Conservation (phyloP, 768 basidiomycete genomes). For the Boletellus ananas region DNA sequence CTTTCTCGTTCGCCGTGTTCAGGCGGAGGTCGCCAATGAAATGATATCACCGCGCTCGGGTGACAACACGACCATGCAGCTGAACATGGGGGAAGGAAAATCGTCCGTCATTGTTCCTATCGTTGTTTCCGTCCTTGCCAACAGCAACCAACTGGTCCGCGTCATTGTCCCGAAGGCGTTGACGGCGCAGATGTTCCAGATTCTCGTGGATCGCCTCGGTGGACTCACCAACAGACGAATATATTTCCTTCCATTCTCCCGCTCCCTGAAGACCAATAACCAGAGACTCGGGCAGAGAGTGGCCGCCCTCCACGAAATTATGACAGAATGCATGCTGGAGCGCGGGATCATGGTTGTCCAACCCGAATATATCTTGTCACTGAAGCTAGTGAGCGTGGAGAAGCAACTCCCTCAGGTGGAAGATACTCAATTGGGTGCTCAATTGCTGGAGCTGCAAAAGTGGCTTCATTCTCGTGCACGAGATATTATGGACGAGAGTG, state of each 20-base stretch:
- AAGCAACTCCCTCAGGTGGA: constrained; percentile 10
- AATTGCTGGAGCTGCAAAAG: constrained; percentile 16
- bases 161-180: constrained; percentile 48
- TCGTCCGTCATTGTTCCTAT: constrained; percentile 47
- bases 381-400: constrained; percentile 36
- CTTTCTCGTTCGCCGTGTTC: constrained; percentile 41
- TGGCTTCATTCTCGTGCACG: constrained; percentile 18
- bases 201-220: constrained; percentile 38
- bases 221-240: constrained; percentile 44
- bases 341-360: constrained; percentile 45
- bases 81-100: constrained; percentile 61
- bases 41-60: constrained; percentile 42
- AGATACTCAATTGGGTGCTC: constrained; percentile 8
- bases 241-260: constrained; percentile 46
- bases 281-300: too few species aligned
- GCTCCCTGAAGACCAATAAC: constrained; percentile 27
- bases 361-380: constrained; percentile 50
- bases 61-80: constrained; percentile 41
- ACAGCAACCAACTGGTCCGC: constrained; percentile 42
- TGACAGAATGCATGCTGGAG: constrained; percentile 30
- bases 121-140: constrained; percentile 36
- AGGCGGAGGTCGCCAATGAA: constrained; percentile 38
- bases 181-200: constrained; percentile 42
- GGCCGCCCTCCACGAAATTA: neutral
- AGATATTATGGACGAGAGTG: constrained; percentile 21